Base-by-base conservation (phyloP, 345 rosid species). In the Bruguiera gymnorhiza region DNA sequence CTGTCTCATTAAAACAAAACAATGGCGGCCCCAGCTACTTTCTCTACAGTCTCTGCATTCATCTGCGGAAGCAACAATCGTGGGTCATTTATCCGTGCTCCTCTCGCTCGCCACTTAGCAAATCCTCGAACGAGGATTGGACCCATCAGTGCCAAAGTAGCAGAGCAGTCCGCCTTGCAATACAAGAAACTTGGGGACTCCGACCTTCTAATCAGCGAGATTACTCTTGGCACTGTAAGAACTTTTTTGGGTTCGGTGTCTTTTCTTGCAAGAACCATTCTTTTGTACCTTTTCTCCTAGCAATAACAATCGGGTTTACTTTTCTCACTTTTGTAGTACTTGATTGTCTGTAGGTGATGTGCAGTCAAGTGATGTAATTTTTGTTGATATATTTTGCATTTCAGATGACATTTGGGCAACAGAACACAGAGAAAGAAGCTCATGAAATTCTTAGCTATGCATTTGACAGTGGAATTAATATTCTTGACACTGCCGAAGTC, bases 371-470 rank as follows among this genome's bases (percentile, higher is more conserved):
- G 19, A 23, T 2, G 30, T 56, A 23, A 27, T 10, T 56, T 56
- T 23, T 24, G 29, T 27, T 3, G 23, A 43, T 27, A 56, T 24
- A 56, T 56, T 56, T 56, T 56, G 60, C 16, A 27, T 55, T 55
- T 10, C 60, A 55, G 60, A 55, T 55, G 60, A 55, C 60, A 24
- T 55, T 55, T 55, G 60, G 60, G 16, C 60, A 24, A 15, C 60
- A 56, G 60, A 56, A 56, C 60, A 56, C 60, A 21, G 60, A 56
- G 87, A 83, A 86, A 71, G 97, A 93, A 81, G 86, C 97, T 69
- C 98, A 91, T 77, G 91, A 86, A 60, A 88, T 93, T 15, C 90
- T 93, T 68, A 83, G 83, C 81, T 93, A 83, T 81, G 83, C 97
- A 19, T 78, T 82, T 66, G 96, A 89, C 67, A 70, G 53, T 62